These are phyloP conservation scores for Trichosanthes cucumerina DNA, from an alignment of 306 rosid genomes.

Conservation along the genomic window DNA sequence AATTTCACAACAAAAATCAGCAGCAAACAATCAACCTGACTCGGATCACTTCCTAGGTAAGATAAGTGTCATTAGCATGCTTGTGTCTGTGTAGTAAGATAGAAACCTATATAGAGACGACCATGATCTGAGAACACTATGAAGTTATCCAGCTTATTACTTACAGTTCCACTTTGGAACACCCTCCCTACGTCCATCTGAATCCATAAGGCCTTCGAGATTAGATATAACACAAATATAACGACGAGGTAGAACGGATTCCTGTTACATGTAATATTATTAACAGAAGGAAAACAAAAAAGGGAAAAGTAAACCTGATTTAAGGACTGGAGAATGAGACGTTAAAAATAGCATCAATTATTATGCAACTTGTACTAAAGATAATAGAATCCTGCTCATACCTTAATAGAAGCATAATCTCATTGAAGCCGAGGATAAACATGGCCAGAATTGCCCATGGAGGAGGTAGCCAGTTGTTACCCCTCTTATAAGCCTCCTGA, in stretches of 20 bases:
- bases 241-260: constrained; percentile 61
- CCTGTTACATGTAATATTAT: constrained; percentile 34
- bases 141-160: constrained; percentile 14
- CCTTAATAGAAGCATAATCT: constrained; percentile 70
- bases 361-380: neutral
- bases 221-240: constrained; percentile 51
- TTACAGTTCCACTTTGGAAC: constrained; percentile 64
- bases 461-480: constrained; percentile 87
- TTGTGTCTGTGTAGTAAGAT: neutral
- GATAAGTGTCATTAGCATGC: neutral
- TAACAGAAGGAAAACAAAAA: neutral
- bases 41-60: neutral
- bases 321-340: constrained; percentile 5
- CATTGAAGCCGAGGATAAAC: constrained; percentile 72
- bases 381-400: constrained; percentile 10
- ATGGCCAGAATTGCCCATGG: constrained; percentile 81
- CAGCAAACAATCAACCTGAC: neutral
- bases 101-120: neutral
- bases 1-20: neutral
- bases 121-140: neutral
- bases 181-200: constrained; percentile 62
- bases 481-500: constrained; percentile 81
- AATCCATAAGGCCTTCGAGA: constrained; percentile 66
- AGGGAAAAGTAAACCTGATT: neutral
- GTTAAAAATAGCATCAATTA: neutral